Evolutionary conservation across 2,329 filamentous ascomycete species (phyloP).

Genomic region (Colletotrichum navitas): DNA sequence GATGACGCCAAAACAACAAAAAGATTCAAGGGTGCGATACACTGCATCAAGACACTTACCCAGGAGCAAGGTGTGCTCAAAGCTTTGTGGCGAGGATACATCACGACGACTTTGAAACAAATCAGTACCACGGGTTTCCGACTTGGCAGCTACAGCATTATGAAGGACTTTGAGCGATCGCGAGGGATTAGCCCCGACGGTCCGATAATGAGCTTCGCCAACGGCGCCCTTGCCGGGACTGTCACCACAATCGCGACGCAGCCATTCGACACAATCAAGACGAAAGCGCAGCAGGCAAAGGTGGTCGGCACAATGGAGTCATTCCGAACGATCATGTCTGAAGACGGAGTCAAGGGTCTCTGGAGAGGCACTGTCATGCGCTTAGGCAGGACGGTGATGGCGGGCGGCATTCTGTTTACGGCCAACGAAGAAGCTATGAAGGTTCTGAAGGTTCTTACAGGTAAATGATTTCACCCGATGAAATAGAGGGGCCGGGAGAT

Average conservation of each 20-base stretch:
- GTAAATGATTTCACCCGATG: not conserved
- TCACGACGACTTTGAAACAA: slow-evolving; percentile 31
- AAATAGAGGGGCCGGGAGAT: not conserved
- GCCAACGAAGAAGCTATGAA: slow-evolving; percentile 31
- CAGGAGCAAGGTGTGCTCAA: slow-evolving; percentile 14
- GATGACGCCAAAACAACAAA: slow-evolving; percentile 29
- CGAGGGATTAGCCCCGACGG: slow-evolving; percentile 14
- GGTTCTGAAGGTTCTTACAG: slow-evolving; percentile 11
- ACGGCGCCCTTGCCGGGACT: slow-evolving; percentile 30
- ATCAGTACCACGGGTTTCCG: slow-evolving; percentile 33
- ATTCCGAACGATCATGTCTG: slow-evolving; percentile 14
- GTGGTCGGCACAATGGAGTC: slow-evolving; percentile 32
- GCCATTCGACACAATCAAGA: slow-evolving; percentile 34
- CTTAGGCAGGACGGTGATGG: slow-evolving; percentile 24
- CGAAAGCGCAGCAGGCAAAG: slow-evolving; percentile 28
- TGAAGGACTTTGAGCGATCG: slow-evolving; percentile 32
- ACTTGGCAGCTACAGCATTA: slow-evolving; percentile 34
- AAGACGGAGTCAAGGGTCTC: slow-evolving; percentile 27
- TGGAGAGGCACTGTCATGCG: slow-evolving; percentile 34
- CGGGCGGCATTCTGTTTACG: slow-evolving; percentile 32
- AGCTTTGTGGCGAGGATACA: slow-evolving; percentile 27
- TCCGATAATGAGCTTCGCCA: slow-evolving; percentile 26
- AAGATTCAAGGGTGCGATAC: slow-evolving; percentile 8
- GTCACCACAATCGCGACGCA: slow-evolving; percentile 31
- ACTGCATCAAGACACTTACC: slow-evolving; percentile 19